These are phyloP conservation scores for Cenchrus fungigraminus DNA, from an alignment of 176 grass and related monocot genomes.

Conservation along the genomic window DNA sequence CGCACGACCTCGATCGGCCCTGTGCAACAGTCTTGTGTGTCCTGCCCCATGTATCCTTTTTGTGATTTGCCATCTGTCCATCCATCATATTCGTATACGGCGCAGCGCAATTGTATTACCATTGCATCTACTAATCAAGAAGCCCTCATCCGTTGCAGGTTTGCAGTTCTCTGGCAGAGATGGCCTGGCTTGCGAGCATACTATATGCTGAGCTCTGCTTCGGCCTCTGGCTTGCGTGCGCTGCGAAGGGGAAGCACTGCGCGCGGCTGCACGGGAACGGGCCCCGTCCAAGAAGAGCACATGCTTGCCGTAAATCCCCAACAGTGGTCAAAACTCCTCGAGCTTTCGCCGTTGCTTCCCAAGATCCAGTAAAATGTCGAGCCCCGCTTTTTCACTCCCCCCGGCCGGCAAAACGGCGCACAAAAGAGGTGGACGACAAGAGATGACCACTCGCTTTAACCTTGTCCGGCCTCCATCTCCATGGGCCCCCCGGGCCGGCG, in stretches of 20 bases:
- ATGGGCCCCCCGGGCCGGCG: neutral
- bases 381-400: slow-evolving; percentile 20
- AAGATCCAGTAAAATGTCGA: slow-evolving; percentile 30
- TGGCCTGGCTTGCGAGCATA: neutral
- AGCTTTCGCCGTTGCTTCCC: slow-evolving; percentile 15
- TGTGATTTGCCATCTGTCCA: neutral
- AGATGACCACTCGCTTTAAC: slow-evolving; percentile 41
- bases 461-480: slow-evolving; percentile 4
- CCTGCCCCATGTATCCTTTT: neutral
- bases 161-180: neutral
- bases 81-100: no score
- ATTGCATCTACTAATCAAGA: no score
- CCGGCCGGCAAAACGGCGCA: neutral
- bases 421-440: slow-evolving; percentile 32
- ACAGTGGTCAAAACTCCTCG: slow-evolving; percentile 38
- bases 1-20: slow-evolving; percentile 5
- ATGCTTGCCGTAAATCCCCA: slow-evolving; percentile 3
- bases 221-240: neutral
- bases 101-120: no score
- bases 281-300: slow-evolving; percentile 7
- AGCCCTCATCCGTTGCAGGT: neutral
- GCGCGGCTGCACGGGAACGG: neutral
- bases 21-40: neutral
- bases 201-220: neutral
- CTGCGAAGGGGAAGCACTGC: neutral